Conservation (phyloP, 768 basidiomycete genomes). For the Lactarius hatsudake region DNA sequence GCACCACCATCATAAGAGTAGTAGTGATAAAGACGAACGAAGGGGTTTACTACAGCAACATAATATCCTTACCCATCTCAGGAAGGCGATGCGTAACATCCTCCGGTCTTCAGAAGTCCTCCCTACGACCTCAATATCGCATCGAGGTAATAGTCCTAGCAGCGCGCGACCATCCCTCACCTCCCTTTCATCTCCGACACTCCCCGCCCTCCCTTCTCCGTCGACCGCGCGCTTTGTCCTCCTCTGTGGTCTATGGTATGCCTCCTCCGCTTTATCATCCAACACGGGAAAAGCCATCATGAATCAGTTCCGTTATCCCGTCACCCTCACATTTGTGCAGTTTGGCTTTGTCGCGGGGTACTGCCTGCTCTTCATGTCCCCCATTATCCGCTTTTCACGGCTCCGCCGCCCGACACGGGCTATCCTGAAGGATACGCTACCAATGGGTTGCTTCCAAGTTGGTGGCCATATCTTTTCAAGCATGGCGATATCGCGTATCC, state of each 20-base stretch:
- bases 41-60: background rate
- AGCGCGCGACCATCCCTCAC: constrained; percentile 2
- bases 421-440: constrained; percentile 76
- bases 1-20: constrained; percentile 8
- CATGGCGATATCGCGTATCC: constrained; percentile 94
- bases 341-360: constrained; percentile 92
- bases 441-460: constrained; percentile 98
- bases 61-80: constrained; percentile 6
- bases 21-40: constrained; percentile 2
- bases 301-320: constrained; percentile 87
- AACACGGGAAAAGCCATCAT: constrained; percentile 97
- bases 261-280: constrained; percentile 87
- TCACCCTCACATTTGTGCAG: constrained; percentile 96
- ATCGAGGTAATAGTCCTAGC: constrained; percentile 1
- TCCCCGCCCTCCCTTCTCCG: constrained; percentile 29
- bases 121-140: constrained; percentile 13
- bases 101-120: constrained; percentile 17
- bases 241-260: constrained; percentile 91
- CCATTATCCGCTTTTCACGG: constrained; percentile 60
- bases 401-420: constrained; percentile 67
- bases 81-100: constrained; percentile 15
- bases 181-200: background rate
- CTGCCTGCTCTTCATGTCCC: constrained; percentile 82
- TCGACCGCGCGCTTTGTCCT: constrained; percentile 60
- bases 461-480: constrained; percentile 97